These are phyloP conservation scores for Cladosporium colombiae DNA, from an alignment of 2,329 filamentous ascomycete species.

Conservation along the genomic window DNA sequence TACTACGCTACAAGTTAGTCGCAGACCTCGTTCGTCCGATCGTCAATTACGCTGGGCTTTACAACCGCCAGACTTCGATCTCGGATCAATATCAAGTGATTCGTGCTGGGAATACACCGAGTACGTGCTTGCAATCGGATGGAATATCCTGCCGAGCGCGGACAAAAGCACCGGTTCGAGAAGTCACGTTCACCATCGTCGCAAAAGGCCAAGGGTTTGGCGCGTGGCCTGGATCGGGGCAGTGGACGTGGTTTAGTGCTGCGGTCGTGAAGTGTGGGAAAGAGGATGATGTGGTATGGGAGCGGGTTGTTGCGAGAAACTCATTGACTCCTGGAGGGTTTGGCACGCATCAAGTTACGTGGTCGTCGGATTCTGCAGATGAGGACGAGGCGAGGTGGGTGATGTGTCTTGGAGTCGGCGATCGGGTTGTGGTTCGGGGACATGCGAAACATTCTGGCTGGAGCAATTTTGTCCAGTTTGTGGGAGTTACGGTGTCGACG, in stretches of 20 bases:
- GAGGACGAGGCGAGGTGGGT: neutral
- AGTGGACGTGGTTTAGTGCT: neutral
- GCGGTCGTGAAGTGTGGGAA: neutral
- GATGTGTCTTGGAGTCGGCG: neutral
- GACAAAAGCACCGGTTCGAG: neutral
- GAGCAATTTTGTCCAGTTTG: neutral
- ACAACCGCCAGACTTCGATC: neutral
- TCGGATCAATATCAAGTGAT: neutral
- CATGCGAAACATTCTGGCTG: neutral
- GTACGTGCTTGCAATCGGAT: neutral
- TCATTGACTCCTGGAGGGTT: neutral
- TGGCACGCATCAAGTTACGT: neutral
- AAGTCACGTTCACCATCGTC: neutral
- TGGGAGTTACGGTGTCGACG: neutral
- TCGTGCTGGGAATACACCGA: neutral
- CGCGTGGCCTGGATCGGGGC: neutral
- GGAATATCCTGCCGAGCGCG: neutral
- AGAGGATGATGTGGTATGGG: neutral
- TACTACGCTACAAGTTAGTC: neutral
- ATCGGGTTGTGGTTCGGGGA: neutral
- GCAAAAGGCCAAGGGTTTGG: neutral
- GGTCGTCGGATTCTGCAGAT: neutral
- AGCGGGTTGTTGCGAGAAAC: neutral
- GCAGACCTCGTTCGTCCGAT: neutral
- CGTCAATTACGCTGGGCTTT: neutral